Conservation (phyloP, 2,329 filamentous ascomycete genomes). For the Hymenoscyphus fructigenus region DNA sequence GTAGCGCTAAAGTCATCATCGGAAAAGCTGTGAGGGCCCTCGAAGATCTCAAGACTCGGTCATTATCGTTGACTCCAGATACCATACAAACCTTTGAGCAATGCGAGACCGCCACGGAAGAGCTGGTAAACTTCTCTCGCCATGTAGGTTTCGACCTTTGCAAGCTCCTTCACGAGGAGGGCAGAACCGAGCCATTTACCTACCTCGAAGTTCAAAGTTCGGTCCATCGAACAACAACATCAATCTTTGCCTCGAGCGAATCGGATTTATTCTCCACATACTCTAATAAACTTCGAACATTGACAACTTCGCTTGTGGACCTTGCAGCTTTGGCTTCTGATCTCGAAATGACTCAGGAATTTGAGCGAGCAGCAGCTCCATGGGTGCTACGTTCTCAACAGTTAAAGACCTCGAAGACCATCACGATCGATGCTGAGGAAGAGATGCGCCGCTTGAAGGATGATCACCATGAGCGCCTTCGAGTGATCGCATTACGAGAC, state of each 20-base stretch:
- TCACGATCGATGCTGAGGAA: conserved; percentile 80
- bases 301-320: conserved; percentile 65
- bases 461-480: conserved; percentile 74
- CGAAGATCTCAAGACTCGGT: conserved; percentile 74
- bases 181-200: conserved; percentile 64
- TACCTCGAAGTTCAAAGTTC: conserved; percentile 64
- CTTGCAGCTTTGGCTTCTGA: conserved; percentile 69
- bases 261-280: conserved; percentile 71
- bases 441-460: conserved; percentile 79
- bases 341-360: conserved; percentile 72
- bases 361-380: conserved; percentile 72
- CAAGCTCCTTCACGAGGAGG: conserved; percentile 67
- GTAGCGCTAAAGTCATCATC: conserved; percentile 80
- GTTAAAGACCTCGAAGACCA: conserved; percentile 76
- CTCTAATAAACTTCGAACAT: conserved; percentile 61
- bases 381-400: conserved; percentile 83
- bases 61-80: conserved; percentile 69
- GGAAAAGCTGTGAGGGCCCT: conserved; percentile 75
- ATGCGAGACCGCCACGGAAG: conserved; percentile 62
- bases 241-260: conserved; percentile 55
- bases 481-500: conserved; percentile 69
- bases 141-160: conserved; percentile 66
- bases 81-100: conserved; percentile 68
- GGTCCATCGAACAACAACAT: conserved; percentile 57
- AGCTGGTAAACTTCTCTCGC: conserved; percentile 65